Evolutionary conservation across 2,329 filamentous ascomycete genomes (phyloP).

Genomic region (Periconia sp.): DNA sequence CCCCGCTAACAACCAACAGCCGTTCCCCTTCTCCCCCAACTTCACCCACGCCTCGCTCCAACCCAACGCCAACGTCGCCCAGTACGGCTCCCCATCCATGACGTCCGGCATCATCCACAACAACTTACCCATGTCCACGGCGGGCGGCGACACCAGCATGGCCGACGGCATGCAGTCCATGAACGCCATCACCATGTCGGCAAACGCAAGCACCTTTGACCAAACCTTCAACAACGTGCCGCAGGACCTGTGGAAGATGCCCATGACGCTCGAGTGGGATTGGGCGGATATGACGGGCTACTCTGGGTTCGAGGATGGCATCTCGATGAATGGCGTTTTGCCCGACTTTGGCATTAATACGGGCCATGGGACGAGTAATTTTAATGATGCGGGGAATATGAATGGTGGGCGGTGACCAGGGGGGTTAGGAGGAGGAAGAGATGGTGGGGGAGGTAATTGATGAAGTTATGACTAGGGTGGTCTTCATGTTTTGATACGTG

Average conservation of each 20-base stretch:
- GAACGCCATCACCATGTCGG: conserved; percentile 34
- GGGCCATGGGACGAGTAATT: conserved; percentile 35
- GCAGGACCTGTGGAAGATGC: conserved; percentile 92
- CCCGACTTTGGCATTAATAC: conserved; percentile 30
- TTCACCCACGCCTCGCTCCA: conserved; percentile 43
- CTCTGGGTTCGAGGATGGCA: conserved; percentile 39
- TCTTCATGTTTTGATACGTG: too few relatives aligned
- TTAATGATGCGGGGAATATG: conserved; percentile 33
- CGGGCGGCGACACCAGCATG: conserved; percentile 14
- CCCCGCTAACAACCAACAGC: conserved; percentile 27
- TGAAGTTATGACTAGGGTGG: too few relatives aligned
- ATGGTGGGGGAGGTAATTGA: too few relatives aligned
- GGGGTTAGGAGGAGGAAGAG: too few relatives aligned
- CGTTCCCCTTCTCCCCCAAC: conserved; percentile 44
- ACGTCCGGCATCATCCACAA: conserved; percentile 34
- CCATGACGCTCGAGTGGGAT: conserved; percentile 94
- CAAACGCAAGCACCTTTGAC: conserved; percentile 60
- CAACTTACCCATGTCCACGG: conserved; percentile 23
- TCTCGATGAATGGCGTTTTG: conserved; percentile 42
- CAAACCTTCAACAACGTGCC: conserved; percentile 77
- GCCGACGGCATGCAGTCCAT: conserved; percentile 8
- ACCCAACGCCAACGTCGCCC: conserved; percentile 23
- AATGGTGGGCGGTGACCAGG: conserved; percentile 25
- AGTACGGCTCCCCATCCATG: conserved; percentile 35
- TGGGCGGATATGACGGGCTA: conserved; percentile 58